Evolutionary conservation across 2,329 filamentous ascomycete genomes (phyloP).

Genomic region (Xylariaceae sp.): DNA sequence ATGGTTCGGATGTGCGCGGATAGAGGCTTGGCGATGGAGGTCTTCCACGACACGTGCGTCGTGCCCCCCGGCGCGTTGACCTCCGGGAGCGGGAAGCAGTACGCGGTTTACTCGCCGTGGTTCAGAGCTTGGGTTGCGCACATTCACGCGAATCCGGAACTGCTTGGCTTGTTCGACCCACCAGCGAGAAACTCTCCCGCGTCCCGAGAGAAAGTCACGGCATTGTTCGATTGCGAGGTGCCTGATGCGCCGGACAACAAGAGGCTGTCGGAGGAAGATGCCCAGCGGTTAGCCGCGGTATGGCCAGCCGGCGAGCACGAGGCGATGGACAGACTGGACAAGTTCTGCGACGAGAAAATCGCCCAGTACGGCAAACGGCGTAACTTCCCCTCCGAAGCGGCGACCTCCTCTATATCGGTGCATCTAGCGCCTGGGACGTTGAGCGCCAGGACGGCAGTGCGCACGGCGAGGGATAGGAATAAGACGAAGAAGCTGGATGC

Average conservation of each 20-base stretch:
- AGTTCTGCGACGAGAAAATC: constrained; percentile 69
- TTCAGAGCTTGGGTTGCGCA: constrained; percentile 75
- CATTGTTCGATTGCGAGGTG: constrained; percentile 59
- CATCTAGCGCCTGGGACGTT: constrained; percentile 70
- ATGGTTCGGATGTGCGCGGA: constrained; percentile 64
- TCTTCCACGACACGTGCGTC: constrained; percentile 79
- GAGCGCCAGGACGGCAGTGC: constrained; percentile 69
- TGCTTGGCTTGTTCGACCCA: constrained; percentile 63
- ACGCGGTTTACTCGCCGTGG: constrained; percentile 85
- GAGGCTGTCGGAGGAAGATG: constrained; percentile 59
- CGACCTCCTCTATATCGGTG: constrained; percentile 71
- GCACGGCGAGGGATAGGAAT: constrained; percentile 53
- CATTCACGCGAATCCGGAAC: constrained; percentile 68
- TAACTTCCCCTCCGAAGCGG: constrained; percentile 65
- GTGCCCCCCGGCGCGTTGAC: constrained; percentile 72
- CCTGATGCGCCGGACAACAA: constrained; percentile 68
- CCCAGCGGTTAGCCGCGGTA: constrained; percentile 56
- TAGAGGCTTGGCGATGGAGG: constrained; percentile 68
- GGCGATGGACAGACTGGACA: constrained; percentile 63
- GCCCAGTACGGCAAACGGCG: constrained; percentile 63
- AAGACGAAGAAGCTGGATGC: constrained; percentile 65
- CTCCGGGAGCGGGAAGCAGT: constrained; percentile 74
- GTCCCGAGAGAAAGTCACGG: constrained; percentile 40
- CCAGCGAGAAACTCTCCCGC: constrained; percentile 58
- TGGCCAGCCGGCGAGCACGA: constrained; percentile 80